Conservation (phyloP, 345 rosid genomes). For the Dipteronia dyeriana region DNA sequence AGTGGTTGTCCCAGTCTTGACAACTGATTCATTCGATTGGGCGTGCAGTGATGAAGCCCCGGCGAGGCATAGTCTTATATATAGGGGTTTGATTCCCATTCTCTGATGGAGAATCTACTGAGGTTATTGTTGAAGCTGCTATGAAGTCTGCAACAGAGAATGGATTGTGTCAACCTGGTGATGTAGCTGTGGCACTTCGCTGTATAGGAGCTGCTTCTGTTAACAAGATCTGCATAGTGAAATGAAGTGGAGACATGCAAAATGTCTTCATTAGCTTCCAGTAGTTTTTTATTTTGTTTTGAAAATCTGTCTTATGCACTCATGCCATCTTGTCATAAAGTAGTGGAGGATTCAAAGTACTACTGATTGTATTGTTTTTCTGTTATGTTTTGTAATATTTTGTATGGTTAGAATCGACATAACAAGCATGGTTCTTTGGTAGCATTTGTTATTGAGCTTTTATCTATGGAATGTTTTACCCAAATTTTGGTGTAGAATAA, state of each 20-base stretch:
- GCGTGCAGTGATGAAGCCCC: slow-evolving; percentile 79
- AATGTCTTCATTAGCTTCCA: slow-evolving; percentile 12
- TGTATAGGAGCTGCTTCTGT: slow-evolving; percentile 86
- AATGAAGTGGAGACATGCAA: slow-evolving; percentile 30
- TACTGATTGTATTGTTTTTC: not conserved
- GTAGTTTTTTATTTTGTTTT: not conserved
- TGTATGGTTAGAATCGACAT: not conserved
- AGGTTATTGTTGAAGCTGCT: slow-evolving; percentile 74
- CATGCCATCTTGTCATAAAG: slow-evolving; percentile 11
- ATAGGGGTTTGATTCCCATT: slow-evolving; percentile 81
- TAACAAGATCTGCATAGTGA: slow-evolving; percentile 81
- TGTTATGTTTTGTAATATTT: not conserved
- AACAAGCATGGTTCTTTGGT: not conserved
- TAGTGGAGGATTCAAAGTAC: slow-evolving; percentile 15
- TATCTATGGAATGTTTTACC: not conserved
- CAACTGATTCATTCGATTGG: slow-evolving; percentile 92
- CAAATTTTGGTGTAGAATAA: too few species aligned
- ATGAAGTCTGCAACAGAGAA: slow-evolving; percentile 61
- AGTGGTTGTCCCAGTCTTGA: slow-evolving; percentile 77
- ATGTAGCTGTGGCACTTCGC: slow-evolving; percentile 78
- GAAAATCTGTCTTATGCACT: slow-evolving; percentile 10
- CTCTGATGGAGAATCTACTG: slow-evolving; percentile 88
- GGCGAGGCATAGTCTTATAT: slow-evolving; percentile 82
- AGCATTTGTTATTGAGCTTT: not conserved
- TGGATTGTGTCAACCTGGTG: slow-evolving; percentile 71